These are phyloP conservation scores for Yarrowia deformans DNA, from an alignment of 805 yeast genomes.

Conservation along the genomic window DNA sequence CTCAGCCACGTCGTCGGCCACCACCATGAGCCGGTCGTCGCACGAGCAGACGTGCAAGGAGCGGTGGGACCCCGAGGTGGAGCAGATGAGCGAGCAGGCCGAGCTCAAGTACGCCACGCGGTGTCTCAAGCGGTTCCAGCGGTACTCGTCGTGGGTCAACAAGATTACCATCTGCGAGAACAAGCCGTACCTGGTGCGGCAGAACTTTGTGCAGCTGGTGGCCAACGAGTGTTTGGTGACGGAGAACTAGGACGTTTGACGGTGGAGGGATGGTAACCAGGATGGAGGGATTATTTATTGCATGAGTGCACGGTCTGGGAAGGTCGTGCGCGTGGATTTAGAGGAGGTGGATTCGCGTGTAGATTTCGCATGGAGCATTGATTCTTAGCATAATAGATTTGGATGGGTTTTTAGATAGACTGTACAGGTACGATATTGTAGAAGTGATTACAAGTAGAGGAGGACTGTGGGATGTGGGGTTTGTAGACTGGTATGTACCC, in stretches of 20 bases:
- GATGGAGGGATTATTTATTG: constrained; percentile 8
- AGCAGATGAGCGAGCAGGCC: constrained; percentile 38
- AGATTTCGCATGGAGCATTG: constrained; percentile 28
- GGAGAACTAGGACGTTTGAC: neutral
- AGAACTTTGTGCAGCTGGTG: constrained; percentile 33
- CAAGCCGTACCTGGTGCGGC: constrained; percentile 34
- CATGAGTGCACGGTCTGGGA: constrained; percentile 10
- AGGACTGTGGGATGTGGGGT: no score
- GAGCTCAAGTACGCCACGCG: constrained; percentile 35
- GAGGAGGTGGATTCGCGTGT: no score
- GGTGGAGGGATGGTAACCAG: no score
- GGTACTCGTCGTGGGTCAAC: constrained; percentile 34
- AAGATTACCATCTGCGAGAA: constrained; percentile 33
- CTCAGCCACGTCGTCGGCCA: constrained; percentile 29
- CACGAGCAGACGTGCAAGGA: constrained; percentile 28
- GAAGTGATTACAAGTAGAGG: no score
- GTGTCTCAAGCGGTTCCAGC: constrained; percentile 39
- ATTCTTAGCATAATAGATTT: constrained; percentile 19
- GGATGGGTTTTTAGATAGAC: neutral
- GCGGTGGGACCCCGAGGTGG: constrained; percentile 39
- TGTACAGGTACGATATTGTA: no score
- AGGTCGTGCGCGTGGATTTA: constrained; percentile 4
- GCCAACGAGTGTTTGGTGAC: constrained; percentile 30
- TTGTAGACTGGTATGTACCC: no score
- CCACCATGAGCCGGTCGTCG: constrained; percentile 30